These are phyloP conservation scores for Lactarius quietus DNA, from an alignment of 768 basidiomycete genomes.

Conservation along the genomic window DNA sequence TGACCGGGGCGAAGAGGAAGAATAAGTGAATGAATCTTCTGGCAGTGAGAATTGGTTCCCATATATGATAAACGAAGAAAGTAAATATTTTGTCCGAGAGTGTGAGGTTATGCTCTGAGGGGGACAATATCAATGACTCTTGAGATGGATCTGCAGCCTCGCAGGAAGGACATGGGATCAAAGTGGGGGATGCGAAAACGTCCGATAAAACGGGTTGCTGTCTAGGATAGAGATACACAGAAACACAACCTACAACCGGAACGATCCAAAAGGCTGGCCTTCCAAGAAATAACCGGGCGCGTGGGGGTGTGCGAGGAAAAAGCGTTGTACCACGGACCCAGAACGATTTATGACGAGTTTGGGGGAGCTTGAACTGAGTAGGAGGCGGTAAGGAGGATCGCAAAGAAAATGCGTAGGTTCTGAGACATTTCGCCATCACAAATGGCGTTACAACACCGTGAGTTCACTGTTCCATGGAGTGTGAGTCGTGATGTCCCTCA, in stretches of 20 bases:
- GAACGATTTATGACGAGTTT: slow-evolving; percentile 32
- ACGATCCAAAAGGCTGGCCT: slow-evolving; percentile 46
- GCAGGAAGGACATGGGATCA: slow-evolving; percentile 42
- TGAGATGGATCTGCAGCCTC: slow-evolving; percentile 14
- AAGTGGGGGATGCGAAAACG: slow-evolving; percentile 48
- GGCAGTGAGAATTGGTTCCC: slow-evolving; percentile 84
- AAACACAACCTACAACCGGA: slow-evolving; percentile 54
- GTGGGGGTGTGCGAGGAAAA: slow-evolving; percentile 36
- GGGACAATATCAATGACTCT: slow-evolving; percentile 54
- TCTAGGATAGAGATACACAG: slow-evolving; percentile 46
- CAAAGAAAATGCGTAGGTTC: slow-evolving; percentile 27
- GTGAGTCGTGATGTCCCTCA: neutral
- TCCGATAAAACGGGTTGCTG: slow-evolving; percentile 42
- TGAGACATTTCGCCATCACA: slow-evolving; percentile 30
- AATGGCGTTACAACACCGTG: neutral
- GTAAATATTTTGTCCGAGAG: slow-evolving; percentile 42
- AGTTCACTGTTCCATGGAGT: neutral
- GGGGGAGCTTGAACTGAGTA: neutral
- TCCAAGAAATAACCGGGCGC: slow-evolving; percentile 32
- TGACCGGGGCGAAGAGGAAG: slow-evolving; percentile 81
- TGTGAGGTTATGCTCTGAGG: slow-evolving; percentile 56
- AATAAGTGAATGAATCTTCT: slow-evolving; percentile 81
- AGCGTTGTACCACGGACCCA: slow-evolving; percentile 29
- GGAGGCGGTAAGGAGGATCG: slow-evolving; percentile 15
- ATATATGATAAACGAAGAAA: slow-evolving; percentile 55